phyloP scores from a whole-genome alignment of 371 early-diverging fungal genomes.

The Mycotypha africana region DNA sequence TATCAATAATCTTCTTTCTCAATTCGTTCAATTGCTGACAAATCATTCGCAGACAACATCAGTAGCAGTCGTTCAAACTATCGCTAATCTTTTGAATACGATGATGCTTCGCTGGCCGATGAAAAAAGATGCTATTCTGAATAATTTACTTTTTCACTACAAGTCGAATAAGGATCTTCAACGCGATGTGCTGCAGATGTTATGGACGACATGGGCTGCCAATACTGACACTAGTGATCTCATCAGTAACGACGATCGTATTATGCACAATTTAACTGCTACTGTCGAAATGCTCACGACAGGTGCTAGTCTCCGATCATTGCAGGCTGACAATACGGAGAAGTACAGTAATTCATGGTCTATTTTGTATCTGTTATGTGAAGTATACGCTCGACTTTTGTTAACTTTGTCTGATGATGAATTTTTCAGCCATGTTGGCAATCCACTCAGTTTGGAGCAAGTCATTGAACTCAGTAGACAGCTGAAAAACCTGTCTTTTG shows the following conservation, averaged over 20 bases:
- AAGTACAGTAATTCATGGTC: too few species aligned
- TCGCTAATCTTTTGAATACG: slow-evolving; percentile 49
- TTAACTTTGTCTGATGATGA: slow-evolving; percentile 84
- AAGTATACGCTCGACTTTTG: slow-evolving; percentile 66
- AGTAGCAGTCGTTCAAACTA: slow-evolving; percentile 16
- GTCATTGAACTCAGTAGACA: slow-evolving; percentile 50
- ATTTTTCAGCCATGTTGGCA: slow-evolving; percentile 40
- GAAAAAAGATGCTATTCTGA: slow-evolving; percentile 49
- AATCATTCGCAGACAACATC: not conserved
- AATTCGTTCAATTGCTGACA: slow-evolving; percentile 17
- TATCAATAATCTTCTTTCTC: slow-evolving; percentile 38
- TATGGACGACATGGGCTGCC: slow-evolving; percentile 39
- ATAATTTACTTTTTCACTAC: slow-evolving; percentile 48
- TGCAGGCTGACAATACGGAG: too few species aligned
- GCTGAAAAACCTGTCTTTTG: slow-evolving; percentile 65
- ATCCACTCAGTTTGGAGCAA: slow-evolving; percentile 44
- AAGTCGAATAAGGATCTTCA: slow-evolving; percentile 10
- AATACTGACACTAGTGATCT: too few species aligned
- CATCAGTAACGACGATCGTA: slow-evolving; percentile 10
- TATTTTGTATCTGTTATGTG: slow-evolving; percentile 62
- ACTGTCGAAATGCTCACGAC: not conserved
- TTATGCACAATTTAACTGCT: slow-evolving; percentile 1
- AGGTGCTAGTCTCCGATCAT: too few species aligned
- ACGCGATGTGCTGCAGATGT: slow-evolving; percentile 13
- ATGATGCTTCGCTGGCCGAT: slow-evolving; percentile 57